These are phyloP conservation scores for Trichoderma sp. DNA, from an alignment of 2,329 filamentous ascomycete species.

Conservation along the genomic window DNA sequence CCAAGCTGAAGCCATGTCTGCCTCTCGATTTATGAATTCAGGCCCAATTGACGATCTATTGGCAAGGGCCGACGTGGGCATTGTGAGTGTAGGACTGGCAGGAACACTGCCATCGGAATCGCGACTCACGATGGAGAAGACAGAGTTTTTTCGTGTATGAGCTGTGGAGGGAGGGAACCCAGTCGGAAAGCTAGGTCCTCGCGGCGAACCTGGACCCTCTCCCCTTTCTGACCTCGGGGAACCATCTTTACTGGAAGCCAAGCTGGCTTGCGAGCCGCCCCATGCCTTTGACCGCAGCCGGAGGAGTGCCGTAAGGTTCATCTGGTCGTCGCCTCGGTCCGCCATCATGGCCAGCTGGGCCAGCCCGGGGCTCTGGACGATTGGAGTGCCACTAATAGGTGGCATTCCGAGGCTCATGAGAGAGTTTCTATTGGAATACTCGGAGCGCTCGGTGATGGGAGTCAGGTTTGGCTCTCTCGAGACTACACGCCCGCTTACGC, in stretches of 20 bases:
- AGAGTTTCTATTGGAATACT: constrained; percentile 93
- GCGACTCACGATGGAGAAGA: constrained; percentile 48
- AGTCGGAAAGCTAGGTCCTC: constrained; percentile 23
- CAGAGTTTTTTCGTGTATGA: constrained; percentile 50
- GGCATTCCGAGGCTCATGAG: constrained; percentile 66
- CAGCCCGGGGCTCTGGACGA: constrained; percentile 67
- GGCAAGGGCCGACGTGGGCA: constrained; percentile 33
- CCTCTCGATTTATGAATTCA: background rate
- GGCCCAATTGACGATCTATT: constrained; percentile 7
- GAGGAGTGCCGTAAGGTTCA: constrained; percentile 70
- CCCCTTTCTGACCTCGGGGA: constrained; percentile 51
- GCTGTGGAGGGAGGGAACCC: constrained; percentile 23
- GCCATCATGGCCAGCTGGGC: constrained; percentile 71
- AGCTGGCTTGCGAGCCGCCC: constrained; percentile 75
- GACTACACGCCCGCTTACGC: constrained; percentile 68
- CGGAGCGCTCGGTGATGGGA: constrained; percentile 91
- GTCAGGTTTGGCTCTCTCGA: constrained; percentile 89
- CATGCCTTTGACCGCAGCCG: constrained; percentile 73
- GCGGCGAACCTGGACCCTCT: constrained; percentile 47
- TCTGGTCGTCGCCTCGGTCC: constrained; percentile 60
- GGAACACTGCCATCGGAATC: constrained; percentile 49
- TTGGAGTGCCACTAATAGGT: constrained; percentile 38
- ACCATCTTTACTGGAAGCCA: constrained; percentile 55
- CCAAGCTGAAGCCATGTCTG: background rate
- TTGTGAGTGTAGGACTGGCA: constrained; percentile 52